Conservation (phyloP, 352 stramenopile species). For the Phytophthora citricola region DNA sequence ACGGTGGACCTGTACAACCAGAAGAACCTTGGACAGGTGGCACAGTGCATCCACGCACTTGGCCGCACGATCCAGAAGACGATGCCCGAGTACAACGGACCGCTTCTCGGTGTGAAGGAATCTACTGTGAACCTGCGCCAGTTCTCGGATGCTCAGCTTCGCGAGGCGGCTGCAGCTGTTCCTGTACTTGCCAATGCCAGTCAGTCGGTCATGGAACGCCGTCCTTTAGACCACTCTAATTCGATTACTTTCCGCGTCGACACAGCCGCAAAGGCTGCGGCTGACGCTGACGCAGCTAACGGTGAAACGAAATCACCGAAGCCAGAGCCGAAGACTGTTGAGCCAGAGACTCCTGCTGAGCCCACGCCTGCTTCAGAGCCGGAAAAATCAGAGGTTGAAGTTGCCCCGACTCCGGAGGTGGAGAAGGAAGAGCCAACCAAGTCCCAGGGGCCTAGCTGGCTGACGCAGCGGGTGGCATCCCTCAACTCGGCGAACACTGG, state of each 20-base stretch:
- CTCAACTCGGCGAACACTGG: conserved; percentile 30
- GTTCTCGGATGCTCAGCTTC: conserved; percentile 73
- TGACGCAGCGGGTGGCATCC: conserved; percentile 36
- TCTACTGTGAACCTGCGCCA: conserved; percentile 67
- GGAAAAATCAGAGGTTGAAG: conserved; percentile 20
- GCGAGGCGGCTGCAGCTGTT: conserved; percentile 62
- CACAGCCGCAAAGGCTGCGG: conserved; percentile 34
- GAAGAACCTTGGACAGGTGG: conserved; percentile 87
- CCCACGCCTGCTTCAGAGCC: conserved; percentile 15
- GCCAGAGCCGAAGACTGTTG: conserved; percentile 15
- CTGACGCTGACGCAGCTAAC: conserved; percentile 39
- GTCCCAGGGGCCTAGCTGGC: conserved; percentile 28
- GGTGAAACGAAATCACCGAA: conserved; percentile 24
- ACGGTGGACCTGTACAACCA: conserved; percentile 91
- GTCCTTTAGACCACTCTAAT: conserved; percentile 66
- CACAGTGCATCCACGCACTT: conserved; percentile 86
- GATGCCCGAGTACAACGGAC: conserved; percentile 70
- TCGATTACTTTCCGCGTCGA: conserved; percentile 77
- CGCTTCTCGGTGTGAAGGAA: conserved; percentile 77
- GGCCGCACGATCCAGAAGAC: conserved; percentile 81
- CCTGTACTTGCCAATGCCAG: conserved; percentile 65
- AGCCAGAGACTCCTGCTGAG: conserved; percentile 19
- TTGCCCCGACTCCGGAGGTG: conserved; percentile 14
- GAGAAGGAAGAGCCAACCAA: conserved; percentile 32
- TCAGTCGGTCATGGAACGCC: conserved; percentile 70